Evolutionary conservation across 176 grass and related monocot genomes (phyloP).

Genomic region (Eleusine indica): DNA sequence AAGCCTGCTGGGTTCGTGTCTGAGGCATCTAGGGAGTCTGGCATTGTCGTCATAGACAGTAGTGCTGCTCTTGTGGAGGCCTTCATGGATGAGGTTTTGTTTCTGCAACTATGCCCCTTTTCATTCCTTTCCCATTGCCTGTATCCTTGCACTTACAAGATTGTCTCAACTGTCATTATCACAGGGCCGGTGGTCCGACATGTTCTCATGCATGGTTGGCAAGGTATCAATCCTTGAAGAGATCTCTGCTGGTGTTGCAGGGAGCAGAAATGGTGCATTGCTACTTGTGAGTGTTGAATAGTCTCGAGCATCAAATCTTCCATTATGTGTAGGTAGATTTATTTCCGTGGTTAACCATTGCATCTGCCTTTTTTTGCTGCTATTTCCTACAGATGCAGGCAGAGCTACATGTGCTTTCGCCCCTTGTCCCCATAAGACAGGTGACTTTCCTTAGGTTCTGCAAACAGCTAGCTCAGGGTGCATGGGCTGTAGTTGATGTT

Average conservation of each 20-base stretch:
- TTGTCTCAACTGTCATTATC: constrained; percentile 41
- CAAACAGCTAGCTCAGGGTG: constrained; percentile 68
- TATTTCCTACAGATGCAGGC: constrained; percentile 76
- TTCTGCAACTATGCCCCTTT: neutral
- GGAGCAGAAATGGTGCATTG: constrained; percentile 82
- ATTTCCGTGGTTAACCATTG: neutral
- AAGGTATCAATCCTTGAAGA: constrained; percentile 62
- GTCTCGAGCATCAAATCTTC: neutral
- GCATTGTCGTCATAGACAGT: constrained; percentile 56
- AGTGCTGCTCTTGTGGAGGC: constrained; percentile 70
- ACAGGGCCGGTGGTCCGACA: constrained; percentile 62
- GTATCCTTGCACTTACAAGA: constrained; percentile 30
- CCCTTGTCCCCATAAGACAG: constrained; percentile 75
- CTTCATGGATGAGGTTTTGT: constrained; percentile 78
- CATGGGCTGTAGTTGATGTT: constrained; percentile 89
- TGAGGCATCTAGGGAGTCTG: constrained; percentile 74
- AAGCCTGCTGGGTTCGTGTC: constrained; percentile 71
- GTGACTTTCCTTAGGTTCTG: constrained; percentile 83
- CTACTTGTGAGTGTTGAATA: constrained; percentile 76
- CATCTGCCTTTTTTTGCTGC: constrained; percentile 18
- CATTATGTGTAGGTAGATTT: neutral
- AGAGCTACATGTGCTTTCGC: constrained; percentile 85
- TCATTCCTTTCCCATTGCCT: constrained; percentile 1
- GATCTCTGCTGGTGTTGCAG: constrained; percentile 62
- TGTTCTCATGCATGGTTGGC: constrained; percentile 90